phyloP scores from a whole-genome alignment of 768 basidiomycete genomes.

The Tephrocybe sp. region DNA sequence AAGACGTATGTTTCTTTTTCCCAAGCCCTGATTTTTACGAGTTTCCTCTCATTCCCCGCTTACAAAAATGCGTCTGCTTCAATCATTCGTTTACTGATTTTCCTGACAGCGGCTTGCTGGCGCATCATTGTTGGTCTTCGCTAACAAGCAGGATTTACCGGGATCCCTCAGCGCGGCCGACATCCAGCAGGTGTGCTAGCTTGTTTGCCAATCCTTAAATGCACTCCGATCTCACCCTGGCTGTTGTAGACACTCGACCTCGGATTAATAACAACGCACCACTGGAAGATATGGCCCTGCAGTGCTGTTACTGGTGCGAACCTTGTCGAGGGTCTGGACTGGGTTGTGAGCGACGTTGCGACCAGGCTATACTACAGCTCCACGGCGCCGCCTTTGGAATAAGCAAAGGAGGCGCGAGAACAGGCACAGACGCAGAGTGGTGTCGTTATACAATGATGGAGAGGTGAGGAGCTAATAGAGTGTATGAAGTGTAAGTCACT shows the following conservation, averaged over 20 bases:
- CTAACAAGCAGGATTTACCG: conserved; percentile 96
- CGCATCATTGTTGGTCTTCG: conserved; percentile 94
- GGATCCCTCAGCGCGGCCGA: conserved; percentile 82
- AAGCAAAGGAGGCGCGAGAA: not conserved
- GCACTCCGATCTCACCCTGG: conserved; percentile 2
- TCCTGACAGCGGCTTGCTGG: conserved; percentile 79
- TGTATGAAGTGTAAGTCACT: not conserved
- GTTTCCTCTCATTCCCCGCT: conserved; percentile 7
- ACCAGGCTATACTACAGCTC: conserved; percentile 83
- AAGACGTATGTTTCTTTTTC: conserved; percentile 69
- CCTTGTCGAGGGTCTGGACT: conserved; percentile 82
- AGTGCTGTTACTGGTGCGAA: conserved; percentile 91
- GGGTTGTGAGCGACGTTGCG: conserved; percentile 90
- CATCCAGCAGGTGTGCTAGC: conserved; percentile 70
- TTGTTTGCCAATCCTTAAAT: not conserved
- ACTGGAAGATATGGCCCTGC: conserved; percentile 89
- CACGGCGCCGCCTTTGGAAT: conserved; percentile 19
- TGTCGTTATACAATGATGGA: not conserved
- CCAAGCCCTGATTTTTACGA: conserved; percentile 3
- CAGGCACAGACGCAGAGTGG: not conserved
- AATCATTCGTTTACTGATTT: conserved; percentile 1
- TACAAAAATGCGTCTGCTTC: conserved; percentile 10
- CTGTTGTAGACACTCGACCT: conserved; percentile 44
- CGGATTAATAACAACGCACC: conserved; percentile 78
- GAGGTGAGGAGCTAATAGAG: not conserved